Evolutionary conservation across 768 basidiomycete genomes (phyloP), one percentile per base, ranked within the genome.

Genomic region (Austroboletus eburneus): DNA sequence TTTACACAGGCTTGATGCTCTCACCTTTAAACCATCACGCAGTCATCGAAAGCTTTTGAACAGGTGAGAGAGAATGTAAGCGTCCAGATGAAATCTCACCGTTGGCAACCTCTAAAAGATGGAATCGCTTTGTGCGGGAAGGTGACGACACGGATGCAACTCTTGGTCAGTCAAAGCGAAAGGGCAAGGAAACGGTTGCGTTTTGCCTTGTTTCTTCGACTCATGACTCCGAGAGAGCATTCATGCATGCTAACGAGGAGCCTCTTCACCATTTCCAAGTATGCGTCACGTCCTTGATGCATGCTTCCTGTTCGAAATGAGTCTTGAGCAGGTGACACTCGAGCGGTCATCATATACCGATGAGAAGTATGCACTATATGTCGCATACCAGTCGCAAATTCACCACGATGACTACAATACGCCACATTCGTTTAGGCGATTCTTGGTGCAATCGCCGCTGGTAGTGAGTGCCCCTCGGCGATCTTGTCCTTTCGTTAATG

Each of bases 341-440:
- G 91, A 92, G 57, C 83, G 81, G 5, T 79, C 93, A 2, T 78
- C 80, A 13, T 92, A 72, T 58, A 86, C 84, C 0, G 59, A 73
- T 3, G 92, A 97, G 69, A 95, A 95, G 60, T 95, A 79, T 61
- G 71, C 68, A 6, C 74, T 98, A 16, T 97, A 76, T 59, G 64
- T 77, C 58, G 74, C 75, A 48, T 98, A 98, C 64, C 95, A 93
- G 63, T 64, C 63, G 24, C 72, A 80, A 6, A 81, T 96, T 20
- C 95, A 98, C 61, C 69, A 79, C 34, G 92, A 96, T 37, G 52
- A 63, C 1, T 66, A 74, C 3, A 79, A 76, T 24, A 71, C 67
- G 1, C 71, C 73, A 27, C 49, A 52, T 4, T 72, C 76, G 1
- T 95, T 95, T 61, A 69, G 67, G 45, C 63, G 78, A 3, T 98